Evolutionary conservation across 192 early-diverging fungal species (phyloP), one percentile per base, ranked within the genome.

Genomic region (Coemansia guatemalensis): DNA sequence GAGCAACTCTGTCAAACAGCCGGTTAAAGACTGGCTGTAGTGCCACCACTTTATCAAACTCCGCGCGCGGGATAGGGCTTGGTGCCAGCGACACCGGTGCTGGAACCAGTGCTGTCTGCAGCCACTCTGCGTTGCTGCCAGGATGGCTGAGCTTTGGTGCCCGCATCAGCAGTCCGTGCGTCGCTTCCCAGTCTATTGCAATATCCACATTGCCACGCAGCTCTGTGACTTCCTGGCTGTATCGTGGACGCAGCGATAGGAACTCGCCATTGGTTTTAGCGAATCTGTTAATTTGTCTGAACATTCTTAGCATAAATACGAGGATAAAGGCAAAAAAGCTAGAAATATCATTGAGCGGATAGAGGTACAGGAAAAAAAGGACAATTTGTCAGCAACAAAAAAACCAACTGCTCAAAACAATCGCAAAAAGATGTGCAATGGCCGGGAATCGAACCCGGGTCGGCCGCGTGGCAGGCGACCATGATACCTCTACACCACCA

Each of bases 51-150:
- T 86, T 82, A 11, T 91, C 83, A 69, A 90, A 99, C 60, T 81
- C 81, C 20, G 54, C 60, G 27, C 80, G 75, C 8, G 95, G 95
- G 62, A 93, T 93, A 8, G 90, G 88, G 1, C 92, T 88, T 4
- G 96, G 96, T 49, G 89, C 90, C 22, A 99, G 83, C 0, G 94
- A 83, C 35, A 96, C 74, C 7, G 95, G 95, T 1, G 93, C 92
- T 57, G 94, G 93, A 29, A 86, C 86, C 23, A 91, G 82, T 9
- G 84, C 70, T 11, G 81, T 53, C 22, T 73, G 72, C 41, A 57
- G 60, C 73, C 61, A 69, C 2, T 51, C 67, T 62, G 61, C 44
- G 52, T 24, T 29, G 24, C 63, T 67, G 8, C 35, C 27, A 20
- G 29, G 22, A 44, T 44, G 39, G 25, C 68, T 61, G n/a, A 64